Conservation (phyloP, 768 basidiomycete genomes). For the Leccinum imitatum region DNA sequence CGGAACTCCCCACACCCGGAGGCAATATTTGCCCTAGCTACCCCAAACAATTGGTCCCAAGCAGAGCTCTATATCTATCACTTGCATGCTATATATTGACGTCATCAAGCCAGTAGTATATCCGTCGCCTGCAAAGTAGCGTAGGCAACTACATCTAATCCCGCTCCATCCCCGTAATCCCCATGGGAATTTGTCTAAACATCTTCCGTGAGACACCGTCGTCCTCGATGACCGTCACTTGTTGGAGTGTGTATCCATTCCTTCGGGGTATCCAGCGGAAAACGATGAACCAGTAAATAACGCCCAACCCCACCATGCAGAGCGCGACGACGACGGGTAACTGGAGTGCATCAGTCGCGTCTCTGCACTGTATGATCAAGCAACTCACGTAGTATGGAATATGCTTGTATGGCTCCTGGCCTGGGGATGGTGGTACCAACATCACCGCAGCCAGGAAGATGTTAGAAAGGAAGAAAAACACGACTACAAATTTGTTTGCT, state of each 20-base stretch:
- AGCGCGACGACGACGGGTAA: conserved; percentile 50
- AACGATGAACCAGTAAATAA: conserved; percentile 57
- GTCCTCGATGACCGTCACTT: conserved; percentile 47
- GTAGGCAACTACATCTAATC: neutral
- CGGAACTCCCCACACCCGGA: conserved; percentile 1
- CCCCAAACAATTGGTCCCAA: neutral
- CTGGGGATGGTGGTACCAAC: conserved; percentile 57
- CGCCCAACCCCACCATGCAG: conserved; percentile 46
- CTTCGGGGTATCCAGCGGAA: conserved; percentile 48
- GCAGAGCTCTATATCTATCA: neutral
- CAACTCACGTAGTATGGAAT: conserved; percentile 69
- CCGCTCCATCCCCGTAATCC: neutral
- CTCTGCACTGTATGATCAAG: neutral
- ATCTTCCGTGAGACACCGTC: conserved; percentile 60
- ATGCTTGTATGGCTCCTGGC: conserved; percentile 49
- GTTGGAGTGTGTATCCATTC: conserved; percentile 48
- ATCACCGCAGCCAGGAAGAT: conserved; percentile 63
- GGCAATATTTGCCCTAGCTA: too few relatives aligned
- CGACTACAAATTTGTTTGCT: conserved; percentile 47
- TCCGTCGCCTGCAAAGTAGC: neutral
- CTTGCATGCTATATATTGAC: neutral
- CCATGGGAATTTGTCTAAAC: conserved; percentile 40
- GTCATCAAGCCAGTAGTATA: neutral
- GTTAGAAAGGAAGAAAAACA: conserved; percentile 64
- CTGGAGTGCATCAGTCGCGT: conserved; percentile 29